phyloP scores from a whole-genome alignment of 2,329 filamentous ascomycete species.

The Colletotrichum navitas region DNA sequence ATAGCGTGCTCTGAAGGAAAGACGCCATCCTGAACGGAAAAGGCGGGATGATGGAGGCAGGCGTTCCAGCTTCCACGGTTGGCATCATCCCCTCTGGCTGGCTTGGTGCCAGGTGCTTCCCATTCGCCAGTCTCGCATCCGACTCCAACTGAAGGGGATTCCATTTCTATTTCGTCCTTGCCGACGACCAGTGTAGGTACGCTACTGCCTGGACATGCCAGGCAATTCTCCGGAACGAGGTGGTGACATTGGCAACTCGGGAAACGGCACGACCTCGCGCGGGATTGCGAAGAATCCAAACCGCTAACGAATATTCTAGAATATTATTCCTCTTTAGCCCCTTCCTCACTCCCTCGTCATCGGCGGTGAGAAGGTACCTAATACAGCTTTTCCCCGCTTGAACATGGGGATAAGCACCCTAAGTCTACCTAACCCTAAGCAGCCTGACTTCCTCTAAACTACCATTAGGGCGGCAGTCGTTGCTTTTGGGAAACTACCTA shows the following conservation, averaged over 20 bases:
- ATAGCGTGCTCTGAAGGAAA: slow-evolving; percentile 9
- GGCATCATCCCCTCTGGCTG: slow-evolving; percentile 30
- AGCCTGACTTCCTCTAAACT: too few species aligned
- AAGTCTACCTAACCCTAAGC: too few species aligned
- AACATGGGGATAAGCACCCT: background rate
- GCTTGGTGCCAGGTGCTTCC: background rate
- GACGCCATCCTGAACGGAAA: background rate
- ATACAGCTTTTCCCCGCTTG: background rate
- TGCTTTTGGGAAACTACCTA: too few species aligned
- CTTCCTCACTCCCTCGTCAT: background rate
- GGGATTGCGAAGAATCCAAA: too few species aligned
- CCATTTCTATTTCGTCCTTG: background rate
- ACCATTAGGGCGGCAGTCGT: too few species aligned
- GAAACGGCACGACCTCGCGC: background rate
- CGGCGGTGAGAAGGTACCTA: slow-evolving; percentile 14
- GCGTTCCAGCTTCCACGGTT: background rate
- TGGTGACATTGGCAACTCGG: background rate
- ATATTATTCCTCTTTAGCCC: background rate
- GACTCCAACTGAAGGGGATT: too few species aligned
- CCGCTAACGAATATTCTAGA: slow-evolving; percentile 32
- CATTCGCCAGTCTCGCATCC: background rate
- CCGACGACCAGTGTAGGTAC: background rate
- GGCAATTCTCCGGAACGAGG: too few species aligned
- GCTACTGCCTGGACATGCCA: background rate
- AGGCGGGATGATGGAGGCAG: slow-evolving; percentile 20